Conservation (phyloP, 306 rosid species). For the Delonix regia region DNA sequence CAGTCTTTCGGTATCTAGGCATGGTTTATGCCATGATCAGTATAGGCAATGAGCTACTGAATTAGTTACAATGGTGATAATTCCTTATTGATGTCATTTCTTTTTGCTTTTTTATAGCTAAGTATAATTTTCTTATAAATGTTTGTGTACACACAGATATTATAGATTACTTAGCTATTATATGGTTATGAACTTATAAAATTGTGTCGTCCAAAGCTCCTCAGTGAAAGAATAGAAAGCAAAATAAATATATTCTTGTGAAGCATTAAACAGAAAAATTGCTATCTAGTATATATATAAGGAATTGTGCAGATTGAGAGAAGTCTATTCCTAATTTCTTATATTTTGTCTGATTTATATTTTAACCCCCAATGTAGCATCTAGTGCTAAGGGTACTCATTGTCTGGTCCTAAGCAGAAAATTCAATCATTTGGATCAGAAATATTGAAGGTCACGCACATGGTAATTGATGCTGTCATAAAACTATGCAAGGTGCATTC, state of each 20-base stretch:
- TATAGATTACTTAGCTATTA: not conserved
- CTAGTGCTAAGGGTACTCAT: constrained; percentile 19
- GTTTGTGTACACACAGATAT: not conserved
- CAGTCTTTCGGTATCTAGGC: too few species aligned
- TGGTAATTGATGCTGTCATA: constrained; percentile 61
- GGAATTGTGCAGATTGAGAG: not conserved
- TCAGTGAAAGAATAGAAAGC: not conserved
- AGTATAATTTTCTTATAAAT: not conserved
- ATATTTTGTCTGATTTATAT: constrained; percentile 16
- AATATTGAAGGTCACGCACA: constrained; percentile 54
- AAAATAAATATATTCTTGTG: not conserved
- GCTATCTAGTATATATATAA: not conserved
- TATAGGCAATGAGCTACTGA: not conserved
- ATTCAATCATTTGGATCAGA: constrained; percentile 61
- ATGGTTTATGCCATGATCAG: too few species aligned
- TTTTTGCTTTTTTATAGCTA: not conserved
- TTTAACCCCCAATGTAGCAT: constrained; percentile 14
- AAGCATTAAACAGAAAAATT: not conserved
- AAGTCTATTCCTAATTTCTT: not conserved
- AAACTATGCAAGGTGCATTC: constrained; percentile 65
- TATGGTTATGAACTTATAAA: not conserved
- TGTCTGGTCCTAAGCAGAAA: constrained; percentile 55
- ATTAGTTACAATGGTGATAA: not conserved
- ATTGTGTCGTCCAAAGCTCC: not conserved
- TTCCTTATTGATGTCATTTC: not conserved